Conservation (phyloP, 768 basidiomycete species). For the Leccinum subgranulosum region DNA sequence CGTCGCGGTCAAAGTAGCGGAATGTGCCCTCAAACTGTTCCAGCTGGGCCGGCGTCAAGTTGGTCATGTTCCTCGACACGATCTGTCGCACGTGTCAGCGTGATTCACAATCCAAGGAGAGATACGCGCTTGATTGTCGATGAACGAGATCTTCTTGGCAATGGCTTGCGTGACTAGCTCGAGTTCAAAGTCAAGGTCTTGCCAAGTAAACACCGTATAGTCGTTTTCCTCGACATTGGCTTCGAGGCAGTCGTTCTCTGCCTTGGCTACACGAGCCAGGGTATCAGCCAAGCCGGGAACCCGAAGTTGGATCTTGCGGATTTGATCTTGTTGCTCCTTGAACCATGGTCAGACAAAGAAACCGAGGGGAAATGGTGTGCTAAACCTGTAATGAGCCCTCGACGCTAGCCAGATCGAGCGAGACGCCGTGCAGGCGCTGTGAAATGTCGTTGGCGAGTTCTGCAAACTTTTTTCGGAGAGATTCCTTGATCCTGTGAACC, state of each 20-base stretch:
- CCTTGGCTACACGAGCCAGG: conserved; percentile 51
- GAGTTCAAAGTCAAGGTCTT: conserved; percentile 89
- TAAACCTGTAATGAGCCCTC: conserved; percentile 74
- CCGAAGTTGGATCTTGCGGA: conserved; percentile 60
- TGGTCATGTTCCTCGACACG: conserved; percentile 90
- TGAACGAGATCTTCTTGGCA: conserved; percentile 88
- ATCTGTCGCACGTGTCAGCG: conserved; percentile 50
- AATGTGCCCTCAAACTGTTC: conserved; percentile 98
- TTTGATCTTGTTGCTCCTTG: conserved; percentile 72
- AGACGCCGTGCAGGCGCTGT: conserved; percentile 59
- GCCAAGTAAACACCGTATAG: conserved; percentile 84
- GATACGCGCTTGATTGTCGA: conserved; percentile 84
- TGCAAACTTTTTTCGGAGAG: conserved; percentile 73
- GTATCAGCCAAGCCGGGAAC: conserved; percentile 63
- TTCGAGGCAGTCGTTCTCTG: conserved; percentile 72
- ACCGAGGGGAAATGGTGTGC: conserved; percentile 1
- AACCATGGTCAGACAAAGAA: conserved; percentile 6
- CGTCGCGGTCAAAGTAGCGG: conserved; percentile 95
- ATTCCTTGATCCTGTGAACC: conserved; percentile 70
- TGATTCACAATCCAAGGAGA: background rate
- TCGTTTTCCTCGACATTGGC: conserved; percentile 98
- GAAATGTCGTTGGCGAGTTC: conserved; percentile 76
- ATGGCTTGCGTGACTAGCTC: conserved; percentile 78
- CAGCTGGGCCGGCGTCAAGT: conserved; percentile 90
- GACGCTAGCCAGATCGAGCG: conserved; percentile 68